A percentile compares a stretch with the other conserved stretches of the same genome.
phyloP scores from a whole-genome alignment of 495 filamentous ascomycete genomes.

The Penicillium cataractarum region DNA sequence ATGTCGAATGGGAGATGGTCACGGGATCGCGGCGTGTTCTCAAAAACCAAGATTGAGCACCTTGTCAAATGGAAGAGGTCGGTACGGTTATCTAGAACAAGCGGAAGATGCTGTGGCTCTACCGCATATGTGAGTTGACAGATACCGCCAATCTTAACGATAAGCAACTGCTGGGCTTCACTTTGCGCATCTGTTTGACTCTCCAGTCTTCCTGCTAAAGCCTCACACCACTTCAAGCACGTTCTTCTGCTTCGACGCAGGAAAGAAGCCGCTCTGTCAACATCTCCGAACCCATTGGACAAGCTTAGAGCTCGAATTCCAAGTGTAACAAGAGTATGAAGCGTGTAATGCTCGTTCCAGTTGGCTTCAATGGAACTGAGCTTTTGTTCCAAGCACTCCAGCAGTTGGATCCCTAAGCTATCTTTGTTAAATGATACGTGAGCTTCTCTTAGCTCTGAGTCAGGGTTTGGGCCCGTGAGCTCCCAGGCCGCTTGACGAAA shows the following conservation, averaged over 20 bases:
- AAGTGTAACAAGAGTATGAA: slow-evolving; percentile 40
- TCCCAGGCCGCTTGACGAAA: slow-evolving; percentile 10
- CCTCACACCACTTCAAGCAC: slow-evolving; percentile 16
- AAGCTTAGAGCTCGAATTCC: slow-evolving; percentile 42
- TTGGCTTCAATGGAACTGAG: slow-evolving; percentile 42
- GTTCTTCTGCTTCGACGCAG: slow-evolving; percentile 16
- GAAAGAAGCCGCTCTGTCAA: slow-evolving; percentile 12
- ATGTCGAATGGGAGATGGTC: neutral
- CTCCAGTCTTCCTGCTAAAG: slow-evolving; percentile 2
- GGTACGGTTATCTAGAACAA: slow-evolving; percentile 22
- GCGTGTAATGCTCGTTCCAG: slow-evolving; percentile 46
- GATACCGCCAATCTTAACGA: slow-evolving; percentile 28
- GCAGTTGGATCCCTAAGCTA: slow-evolving; percentile 2
- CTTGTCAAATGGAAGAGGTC: slow-evolving; percentile 37
- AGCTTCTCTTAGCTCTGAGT: slow-evolving; percentile 9
- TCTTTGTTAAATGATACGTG: slow-evolving; percentile 2
- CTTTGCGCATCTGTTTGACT: slow-evolving; percentile 1
- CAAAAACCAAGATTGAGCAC: slow-evolving; percentile 37
- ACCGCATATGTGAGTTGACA: slow-evolving; percentile 42
- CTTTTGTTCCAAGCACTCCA: slow-evolving; percentile 33
- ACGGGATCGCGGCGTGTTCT: slow-evolving; percentile 21
- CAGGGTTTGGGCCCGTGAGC: slow-evolving; percentile 4
- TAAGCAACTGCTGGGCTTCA: slow-evolving; percentile 24
- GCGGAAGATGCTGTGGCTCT: slow-evolving; percentile 27
- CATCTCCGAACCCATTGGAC: slow-evolving; percentile 9